These are phyloP conservation scores for Epithele typhae DNA, from an alignment of 768 basidiomycete genomes.

Conservation along the genomic window DNA sequence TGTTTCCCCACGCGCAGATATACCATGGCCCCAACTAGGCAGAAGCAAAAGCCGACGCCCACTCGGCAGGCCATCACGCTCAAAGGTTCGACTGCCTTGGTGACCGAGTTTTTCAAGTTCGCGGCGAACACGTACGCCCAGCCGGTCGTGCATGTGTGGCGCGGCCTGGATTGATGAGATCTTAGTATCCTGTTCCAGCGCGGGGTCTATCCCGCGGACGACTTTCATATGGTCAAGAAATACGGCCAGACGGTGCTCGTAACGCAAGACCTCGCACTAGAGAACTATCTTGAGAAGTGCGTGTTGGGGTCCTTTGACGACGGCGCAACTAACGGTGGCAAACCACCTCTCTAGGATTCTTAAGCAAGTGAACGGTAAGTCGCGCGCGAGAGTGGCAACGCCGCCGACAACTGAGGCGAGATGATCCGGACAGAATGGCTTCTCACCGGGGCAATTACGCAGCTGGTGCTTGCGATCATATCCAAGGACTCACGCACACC, in stretches of 20 bases:
- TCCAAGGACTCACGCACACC: conserved; percentile 90
- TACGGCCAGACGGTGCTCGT: conserved; percentile 95
- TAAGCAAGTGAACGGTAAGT: conserved; percentile 86
- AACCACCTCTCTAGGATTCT: conserved; percentile 57
- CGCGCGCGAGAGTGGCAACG: neutral
- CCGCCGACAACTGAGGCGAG: conserved; percentile 2
- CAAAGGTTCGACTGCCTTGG: conserved; percentile 89
- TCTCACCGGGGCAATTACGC: conserved; percentile 85
- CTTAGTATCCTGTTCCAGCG: conserved; percentile 95
- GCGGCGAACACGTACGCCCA: conserved; percentile 91
- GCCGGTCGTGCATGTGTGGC: too few species aligned
- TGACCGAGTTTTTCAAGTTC: conserved; percentile 99
- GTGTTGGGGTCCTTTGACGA: conserved; percentile 10
- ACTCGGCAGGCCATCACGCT: conserved; percentile 82
- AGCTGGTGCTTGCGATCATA: conserved; percentile 93
- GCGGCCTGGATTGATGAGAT: too few species aligned
- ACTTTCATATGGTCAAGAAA: conserved; percentile 99
- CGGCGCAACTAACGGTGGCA: neutral
- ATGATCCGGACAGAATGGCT: conserved; percentile 72
- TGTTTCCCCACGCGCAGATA: neutral
- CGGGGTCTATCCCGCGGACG: conserved; percentile 95
- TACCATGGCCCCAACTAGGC: conserved; percentile 37
- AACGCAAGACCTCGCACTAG: conserved; percentile 88
- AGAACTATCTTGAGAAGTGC: conserved; percentile 87
- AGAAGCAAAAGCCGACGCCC: conserved; percentile 37